Base-by-base conservation (phyloP, 1,284 basidiomycete species). In the Leccinum holopus region DNA sequence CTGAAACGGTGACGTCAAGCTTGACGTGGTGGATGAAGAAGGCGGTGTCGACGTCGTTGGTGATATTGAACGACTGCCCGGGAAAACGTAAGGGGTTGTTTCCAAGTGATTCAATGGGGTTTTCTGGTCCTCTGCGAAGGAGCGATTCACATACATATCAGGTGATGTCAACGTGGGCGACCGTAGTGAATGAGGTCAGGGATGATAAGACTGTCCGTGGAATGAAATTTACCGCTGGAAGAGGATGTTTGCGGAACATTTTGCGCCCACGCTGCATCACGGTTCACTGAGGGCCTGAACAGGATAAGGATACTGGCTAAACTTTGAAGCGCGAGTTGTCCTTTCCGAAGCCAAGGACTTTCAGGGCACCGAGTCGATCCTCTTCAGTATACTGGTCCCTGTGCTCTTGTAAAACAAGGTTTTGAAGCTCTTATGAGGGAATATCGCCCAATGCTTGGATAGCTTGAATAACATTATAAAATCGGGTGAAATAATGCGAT, bases 1-100 rank as follows among this genome's bases (percentile, higher is more conserved):
- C 61, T 82, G 86, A 70, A 86, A 89, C 1, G 86, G 80, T 60
- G 86, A 82, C 65, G 86, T 83, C 70, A 90, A 74, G 59, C 30
- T 30, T 30, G 85, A 81, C 47, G 86, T 81, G 62, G 86, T 84
- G 51, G 88, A 84, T 28, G 86, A 82, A 25, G 87, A 82, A 30
- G 87, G 82, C 39, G 85, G 83, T n/a, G 86, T 87, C 5, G 87
- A 87, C 21, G 82, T 79, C 18, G 82, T 81, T 39, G 88, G 87
- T n/a, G 88, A 90, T 67, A 90, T 81, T 18, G 89, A 89, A 59
- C 89, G 86, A 72, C 86, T 89, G 62, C 79, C 79, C 21, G 87
- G 79, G 71, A 88, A 89, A 57, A 86, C 80, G 71, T 90, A 90
- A 11, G 86, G 81, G 7, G 85, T 80, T 44, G 80, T 77, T 65